Evolutionary conservation across 2,329 filamentous ascomycete species (phyloP), one percentile per base, ranked within the genome.

Genomic region (Apiospora phragmitis): DNA sequence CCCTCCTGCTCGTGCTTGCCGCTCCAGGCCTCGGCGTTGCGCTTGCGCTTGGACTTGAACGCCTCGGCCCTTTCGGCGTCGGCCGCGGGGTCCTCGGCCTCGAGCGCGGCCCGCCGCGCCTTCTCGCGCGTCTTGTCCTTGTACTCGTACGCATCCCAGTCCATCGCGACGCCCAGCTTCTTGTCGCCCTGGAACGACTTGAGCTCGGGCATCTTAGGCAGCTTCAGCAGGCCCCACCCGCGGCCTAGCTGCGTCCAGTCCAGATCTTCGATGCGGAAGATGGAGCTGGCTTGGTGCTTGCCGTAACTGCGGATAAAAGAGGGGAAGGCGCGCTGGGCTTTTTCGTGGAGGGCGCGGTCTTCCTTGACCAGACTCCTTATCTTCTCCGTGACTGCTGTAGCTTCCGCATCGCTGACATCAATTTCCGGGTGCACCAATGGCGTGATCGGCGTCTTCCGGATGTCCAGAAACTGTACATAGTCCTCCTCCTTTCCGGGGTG

Each of bases 201-300:
- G 69, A 94, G 83, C 80, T 99, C 96, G 0, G 96, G 95, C 96
- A 99, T 99, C 79, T 93, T 94, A 4, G 96, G 96, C 73, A 98
- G 86, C 68, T 91, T 91, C 2, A 98, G 85, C 0, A 99, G 85
- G 1, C 94, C 96, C 94, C 95, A 99, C 0, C 92, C 93, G 69
- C 90, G 86, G 0, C 91, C 95, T 0, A 96, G 86, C 69, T 94
- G 92, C 6, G 87, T 83, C 96, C 96, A 99, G 80, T 97, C 92
- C 21, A 98, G 86, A 76, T 97, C 94, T 3, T 86, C 81, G 2
- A 94, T 85, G 14, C 93, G 90, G 85, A 99, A 99, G 75, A 99
- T 98, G 77, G 94, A 97, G 71, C 90, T 92, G 0, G 95, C 94
- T 74, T 95, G 91, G 77, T 98, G 96, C 77, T 96, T 97, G 78